Base-by-base conservation (phyloP, 1,284 basidiomycete species). In the Pseudozyma thailandica region DNA sequence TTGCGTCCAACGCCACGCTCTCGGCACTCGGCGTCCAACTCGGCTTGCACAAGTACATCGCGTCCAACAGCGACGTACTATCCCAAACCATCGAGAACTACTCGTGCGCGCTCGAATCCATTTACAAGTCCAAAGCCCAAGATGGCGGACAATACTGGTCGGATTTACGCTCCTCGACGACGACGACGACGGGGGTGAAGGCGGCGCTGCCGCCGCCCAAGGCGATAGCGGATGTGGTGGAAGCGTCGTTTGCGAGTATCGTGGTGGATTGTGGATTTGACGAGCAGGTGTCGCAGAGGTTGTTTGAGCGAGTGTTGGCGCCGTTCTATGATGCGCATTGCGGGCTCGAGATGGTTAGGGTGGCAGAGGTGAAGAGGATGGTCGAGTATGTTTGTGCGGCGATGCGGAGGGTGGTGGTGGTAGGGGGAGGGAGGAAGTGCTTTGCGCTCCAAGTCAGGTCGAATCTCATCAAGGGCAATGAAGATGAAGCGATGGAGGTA, bases 211-310 rank as follows among this genome's bases (percentile, higher is more conserved):
- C 13, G 0, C 25, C 47, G 3, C 68, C 68, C 1, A 79, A 79
- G 21, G 60, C 63, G 13, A 25, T 73, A 0, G 75, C 74, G 1
- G 72, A 78, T 43, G 52, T 79, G 2, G 66, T 74, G 15, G 77
- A 79, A 35, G 58, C 69, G 5, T 25, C 48, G 0, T 55, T 79
- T 25, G 77, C 70, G 1, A 49, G 53, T 2, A 59, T 79, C 15
- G 58, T 77, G 8, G 69, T 77, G n/a, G 75, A 79, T 30, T 31
- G 50, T 18, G 56, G 46, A 10, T 79, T 79, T 50, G 44, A 69
- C 37, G 28, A 63, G 2, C 26, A 9, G 0, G 21, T 33, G 8
- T 41, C 42, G 1, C 18, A 39, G 21, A 3, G 12, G 0, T 28
- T 73, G 18, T 78, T 72, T 21, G 65, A 57, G 3, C 12, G 61